phyloP scores from a whole-genome alignment of 2,329 filamentous ascomycete genomes.

The Neonectria faginata region DNA sequence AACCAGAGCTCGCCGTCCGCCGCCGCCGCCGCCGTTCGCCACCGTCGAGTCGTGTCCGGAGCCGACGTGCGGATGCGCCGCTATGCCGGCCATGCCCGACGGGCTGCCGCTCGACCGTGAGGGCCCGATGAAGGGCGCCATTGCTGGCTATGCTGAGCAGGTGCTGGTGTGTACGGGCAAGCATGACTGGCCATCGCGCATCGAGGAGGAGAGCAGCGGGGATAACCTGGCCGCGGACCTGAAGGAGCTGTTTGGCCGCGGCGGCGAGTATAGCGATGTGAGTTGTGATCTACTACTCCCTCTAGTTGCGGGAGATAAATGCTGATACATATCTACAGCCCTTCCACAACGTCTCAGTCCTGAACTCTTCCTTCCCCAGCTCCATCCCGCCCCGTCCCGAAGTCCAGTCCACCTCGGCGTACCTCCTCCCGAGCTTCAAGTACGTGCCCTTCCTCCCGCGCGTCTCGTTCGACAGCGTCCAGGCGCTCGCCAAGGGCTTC shows the following conservation, averaged over 20 bases:
- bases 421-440: constrained; percentile 86
- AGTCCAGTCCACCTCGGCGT: constrained; percentile 71
- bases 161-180: constrained; percentile 85
- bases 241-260: constrained; percentile 75
- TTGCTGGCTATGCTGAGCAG: constrained; percentile 83
- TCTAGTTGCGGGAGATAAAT: not conserved
- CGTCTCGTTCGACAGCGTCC: constrained; percentile 65
- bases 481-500: constrained; percentile 72
- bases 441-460: constrained; percentile 80
- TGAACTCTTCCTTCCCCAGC: constrained; percentile 80
- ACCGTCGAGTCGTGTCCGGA: constrained; percentile 73
- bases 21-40: constrained; percentile 52
- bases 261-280: constrained; percentile 75
- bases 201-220: constrained; percentile 81
- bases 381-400: constrained; percentile 58
- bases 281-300: constrained; percentile 39
- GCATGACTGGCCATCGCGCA: constrained; percentile 83
- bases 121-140: constrained; percentile 78
- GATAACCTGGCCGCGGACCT: constrained; percentile 78
- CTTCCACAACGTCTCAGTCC: constrained; percentile 82
- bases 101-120: constrained; percentile 81
- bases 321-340: constrained; percentile 64
- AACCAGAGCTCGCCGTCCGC: constrained; percentile 28
- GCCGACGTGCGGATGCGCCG: constrained; percentile 80
- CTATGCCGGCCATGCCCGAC: constrained; percentile 71